Evolutionary conservation across 176 grass and related monocot genomes (phyloP), one percentile per base, ranked within the genome.

Genomic region (Carex cristatella): DNA sequence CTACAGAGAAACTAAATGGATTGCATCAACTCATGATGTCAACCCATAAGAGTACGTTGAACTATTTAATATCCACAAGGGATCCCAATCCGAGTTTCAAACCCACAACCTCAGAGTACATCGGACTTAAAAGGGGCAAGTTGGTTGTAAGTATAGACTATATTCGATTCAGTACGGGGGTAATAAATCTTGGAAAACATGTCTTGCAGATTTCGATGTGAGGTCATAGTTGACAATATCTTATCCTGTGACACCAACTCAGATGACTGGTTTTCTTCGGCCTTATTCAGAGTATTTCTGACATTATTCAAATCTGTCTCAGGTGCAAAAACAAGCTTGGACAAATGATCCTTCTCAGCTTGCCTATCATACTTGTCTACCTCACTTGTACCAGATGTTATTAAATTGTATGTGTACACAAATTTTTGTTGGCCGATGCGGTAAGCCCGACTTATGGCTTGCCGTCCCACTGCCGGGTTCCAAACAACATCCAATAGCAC

Each of bases 381-480:
- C 92, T 97, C 94, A 55, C 90, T 89, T 79, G 92, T 97, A 87
- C 92, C 92, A 85, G 77, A 90, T 84, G 92, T 94, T 81, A 97
- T 92, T 70, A 97, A 90, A 83, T 94, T 94, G 86, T 98, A 98
- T 63, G 93, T 89, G 73, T 98, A 98, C 40, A 98, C 95, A 71
- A 89, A 88, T 88, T 94, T 98, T 73, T 88, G 71, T 87, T 98
- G 95, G 14, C 95, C 95, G 40, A 93, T 90, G 81, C 95, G 90
- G 80, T 86, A 98, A 19, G 95, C 95, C 83, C 93, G 86, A 38
- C 92, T 93, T 79, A 94, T 93, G 76, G 95, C 95, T 89, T 98
- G 95, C 70, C 91, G 87, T 44, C 86, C 91, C 64, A 94, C 91
- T 73, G 95, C 91, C 16, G 92, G 95, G 72, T 98, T 98, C 95